A percentile compares a stretch with the other conserved stretches of the same genome.
Conservation (phyloP, 2,329 filamentous ascomycete species). For the Ampelomyces quisqualis region DNA sequence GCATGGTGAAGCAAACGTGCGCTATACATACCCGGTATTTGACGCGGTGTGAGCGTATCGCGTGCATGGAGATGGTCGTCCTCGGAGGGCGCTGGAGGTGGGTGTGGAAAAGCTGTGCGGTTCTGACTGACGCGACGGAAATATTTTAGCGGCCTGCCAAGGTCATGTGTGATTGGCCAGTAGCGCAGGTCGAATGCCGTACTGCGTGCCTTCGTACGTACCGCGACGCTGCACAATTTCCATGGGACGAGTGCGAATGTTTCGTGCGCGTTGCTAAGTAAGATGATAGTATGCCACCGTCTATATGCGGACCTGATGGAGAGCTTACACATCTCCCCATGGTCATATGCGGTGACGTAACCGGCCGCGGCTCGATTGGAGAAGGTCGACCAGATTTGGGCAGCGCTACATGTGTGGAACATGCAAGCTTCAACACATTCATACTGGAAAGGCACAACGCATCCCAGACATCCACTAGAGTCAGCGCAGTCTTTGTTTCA, state of each 20-base stretch:
- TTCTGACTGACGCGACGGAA: not conserved
- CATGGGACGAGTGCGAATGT: no score
- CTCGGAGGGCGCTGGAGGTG: not conserved
- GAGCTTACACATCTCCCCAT: not conserved
- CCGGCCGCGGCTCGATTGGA: not conserved
- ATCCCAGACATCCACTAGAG: no score
- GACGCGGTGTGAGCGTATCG: not conserved
- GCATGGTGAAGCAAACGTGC: not conserved
- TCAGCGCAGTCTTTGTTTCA: no score
- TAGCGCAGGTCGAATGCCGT: no score
- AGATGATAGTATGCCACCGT: no score
- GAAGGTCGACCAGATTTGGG: not conserved
- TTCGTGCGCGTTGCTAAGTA: no score
- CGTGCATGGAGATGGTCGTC: conserved; percentile 4
- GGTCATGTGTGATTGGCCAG: not conserved
- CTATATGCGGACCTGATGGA: no score
- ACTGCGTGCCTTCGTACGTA: no score
- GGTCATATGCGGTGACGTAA: conserved; percentile 2
- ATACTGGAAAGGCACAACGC: no score
- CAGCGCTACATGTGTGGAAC: not conserved
- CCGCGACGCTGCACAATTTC: no score
- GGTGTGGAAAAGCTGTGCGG: not conserved
- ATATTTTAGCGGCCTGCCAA: conserved; percentile 2
- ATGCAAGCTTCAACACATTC: not conserved
- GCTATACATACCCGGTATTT: conserved; percentile 1